Conservation (phyloP, 1,139 yeast species). For the Blastobotrys apis region DNA sequence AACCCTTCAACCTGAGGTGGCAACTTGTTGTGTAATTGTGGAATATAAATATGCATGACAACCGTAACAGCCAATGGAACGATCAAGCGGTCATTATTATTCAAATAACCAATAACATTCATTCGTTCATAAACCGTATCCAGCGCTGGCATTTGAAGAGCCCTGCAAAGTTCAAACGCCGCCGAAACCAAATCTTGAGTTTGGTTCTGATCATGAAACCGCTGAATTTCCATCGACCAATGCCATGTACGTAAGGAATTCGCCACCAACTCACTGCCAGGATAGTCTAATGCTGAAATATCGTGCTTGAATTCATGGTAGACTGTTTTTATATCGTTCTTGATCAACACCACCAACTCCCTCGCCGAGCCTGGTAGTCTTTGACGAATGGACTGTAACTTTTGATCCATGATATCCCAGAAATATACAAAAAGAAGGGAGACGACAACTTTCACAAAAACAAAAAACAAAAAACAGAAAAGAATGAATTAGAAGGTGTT, state of each 20-base stretch:
- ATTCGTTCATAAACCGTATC: not conserved
- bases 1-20: slow-evolving; percentile 1
- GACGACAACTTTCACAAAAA: too few species aligned
- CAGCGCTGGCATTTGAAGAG: slow-evolving; percentile 3
- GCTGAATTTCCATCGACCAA: not conserved
- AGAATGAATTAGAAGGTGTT: too few species aligned
- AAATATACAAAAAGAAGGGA: too few species aligned
- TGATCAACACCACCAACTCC: slow-evolving; percentile 1
- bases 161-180: slow-evolving; percentile 4
- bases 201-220: not conserved
- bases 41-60: slow-evolving; percentile 5
- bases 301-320: slow-evolving; percentile 1
- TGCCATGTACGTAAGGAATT: slow-evolving; percentile 5
- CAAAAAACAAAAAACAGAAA: too few species aligned
- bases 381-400: not conserved
- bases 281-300: not conserved
- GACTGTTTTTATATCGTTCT: not conserved
- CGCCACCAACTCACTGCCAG: not conserved
- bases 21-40: slow-evolving; percentile 2
- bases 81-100: not conserved
- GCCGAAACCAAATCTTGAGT: not conserved
- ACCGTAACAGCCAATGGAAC: slow-evolving; percentile 1
- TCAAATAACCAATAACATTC: not conserved
- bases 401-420: not conserved
- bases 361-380: slow-evolving; percentile 1